Base-by-base conservation (phyloP, 352 stramenopile genomes). In the Phytophthora hybrid region DNA sequence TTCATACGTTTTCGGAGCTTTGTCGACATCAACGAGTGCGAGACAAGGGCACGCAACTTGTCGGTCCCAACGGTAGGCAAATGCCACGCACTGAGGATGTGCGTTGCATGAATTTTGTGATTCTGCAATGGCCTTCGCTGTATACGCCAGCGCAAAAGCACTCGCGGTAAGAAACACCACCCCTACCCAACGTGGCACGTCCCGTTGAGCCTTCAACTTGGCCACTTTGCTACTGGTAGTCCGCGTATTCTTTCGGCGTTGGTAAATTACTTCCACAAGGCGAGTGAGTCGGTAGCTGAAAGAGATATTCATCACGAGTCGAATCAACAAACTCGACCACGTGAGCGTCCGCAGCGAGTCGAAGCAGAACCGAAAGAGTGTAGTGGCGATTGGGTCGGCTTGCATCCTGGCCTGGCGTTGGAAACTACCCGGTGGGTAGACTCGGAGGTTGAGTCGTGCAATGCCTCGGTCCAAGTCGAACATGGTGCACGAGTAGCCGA, bases 21-120 rank as follows among this genome's bases (percentile, higher is more conserved):
- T 13, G 13, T 80, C 56, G 3, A 64, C 23, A 51, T 87, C 73
- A 31, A 88, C 74, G 26, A 77, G 71, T 5, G 72, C 69, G 1
- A 84, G 52, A 16, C 81, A 88, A 1, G 76, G 71, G 37, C 81
- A 88, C 5, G 53, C 19, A 5, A 68, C 63, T 9, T 51, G 23
- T 5, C 52, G 51, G 21, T 55, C 4, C 71, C 74, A 65, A 4
- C 74, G 58, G 46, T 74, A 69, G 26, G 60, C 49, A 19, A 53
- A 66, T 2, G 44, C 62, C 11, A 68, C 62, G 47, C 72, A 76
- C 41, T 74, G 39, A n/a, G 71, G 54, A 26, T 39, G 69, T 18
- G 16, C 44, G 7, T 26, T 44, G 39, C 61, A 76, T 31, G 51
- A 23, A 11, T 39, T 54, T 16, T 56, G 64, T 0, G 69, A 76